Evolutionary conservation across 139 green algal genomes (phyloP).

Genomic region (Mychonastes homosphaera): DNA sequence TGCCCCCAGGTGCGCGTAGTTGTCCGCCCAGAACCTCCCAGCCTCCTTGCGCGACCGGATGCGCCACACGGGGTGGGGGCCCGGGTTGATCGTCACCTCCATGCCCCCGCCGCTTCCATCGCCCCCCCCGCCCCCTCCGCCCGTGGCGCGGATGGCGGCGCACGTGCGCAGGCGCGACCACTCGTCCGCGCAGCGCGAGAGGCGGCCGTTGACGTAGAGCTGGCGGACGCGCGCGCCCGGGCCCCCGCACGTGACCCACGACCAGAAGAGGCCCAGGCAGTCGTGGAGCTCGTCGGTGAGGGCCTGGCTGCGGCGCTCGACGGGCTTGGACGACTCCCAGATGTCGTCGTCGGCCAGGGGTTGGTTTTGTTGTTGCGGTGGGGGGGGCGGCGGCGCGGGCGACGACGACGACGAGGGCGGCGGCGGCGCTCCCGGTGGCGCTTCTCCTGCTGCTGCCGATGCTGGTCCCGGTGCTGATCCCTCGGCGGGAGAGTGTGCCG

Average conservation of each 20-base stretch:
- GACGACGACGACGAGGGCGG: not conserved
- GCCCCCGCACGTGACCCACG: constrained; percentile 18
- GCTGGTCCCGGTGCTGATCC: not conserved
- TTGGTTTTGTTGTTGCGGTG: no score
- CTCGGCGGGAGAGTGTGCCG: not conserved
- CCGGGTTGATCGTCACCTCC: no score
- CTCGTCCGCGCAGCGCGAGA: constrained; percentile 18
- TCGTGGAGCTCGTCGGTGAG: constrained; percentile 13
- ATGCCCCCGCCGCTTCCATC: no score
- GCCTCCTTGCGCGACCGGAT: no score
- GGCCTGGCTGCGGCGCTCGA: constrained; percentile 14
- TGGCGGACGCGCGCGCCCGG: constrained; percentile 17
- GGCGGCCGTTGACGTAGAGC: constrained; percentile 14
- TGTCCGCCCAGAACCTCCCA: no score
- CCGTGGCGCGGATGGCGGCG: no score
- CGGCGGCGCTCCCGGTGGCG: not conserved
- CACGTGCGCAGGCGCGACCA: constrained; percentile 15
- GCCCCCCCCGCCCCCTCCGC: no score
- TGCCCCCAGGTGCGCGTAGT: no score
- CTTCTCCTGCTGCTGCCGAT: not conserved
- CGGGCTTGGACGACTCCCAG: no score
- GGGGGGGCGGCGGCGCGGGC: no score
- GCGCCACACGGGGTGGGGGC: no score
- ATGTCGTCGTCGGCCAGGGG: no score
- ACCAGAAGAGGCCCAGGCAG: constrained; percentile 18